Evolutionary conservation across 2,329 filamentous ascomycete species (phyloP), one percentile per base, ranked within the genome.

Genomic region (Fusarium humuli): DNA sequence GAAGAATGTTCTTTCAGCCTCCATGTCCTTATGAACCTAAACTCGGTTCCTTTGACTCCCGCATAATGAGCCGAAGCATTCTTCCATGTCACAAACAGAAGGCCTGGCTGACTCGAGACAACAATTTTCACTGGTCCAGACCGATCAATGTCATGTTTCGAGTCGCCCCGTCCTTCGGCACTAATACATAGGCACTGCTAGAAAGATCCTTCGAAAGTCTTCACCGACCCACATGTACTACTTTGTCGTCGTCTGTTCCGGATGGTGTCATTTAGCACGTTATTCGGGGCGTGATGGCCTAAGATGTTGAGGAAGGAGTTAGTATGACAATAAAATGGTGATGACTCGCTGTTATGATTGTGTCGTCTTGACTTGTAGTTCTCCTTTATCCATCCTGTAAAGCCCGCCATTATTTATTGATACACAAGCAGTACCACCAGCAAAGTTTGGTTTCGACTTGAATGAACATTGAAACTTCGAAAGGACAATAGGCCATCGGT

Each of bases 201-300:
- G 55, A 61, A 59, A 61, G 48, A 57, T 44, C 47, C 55, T 72
- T 71, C 63, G 65, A 69, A 45, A 70, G 37, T 54, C 41, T 69
- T 73, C 60, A 68, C 64, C 57, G 73, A 64, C 72, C 74, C 74
- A 76, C 74, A 65, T 56, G 64, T 67, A 57, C 66, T 54, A 61
- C 65, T 57, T 63, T 49, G 50, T 64, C 60, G 70, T 70, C 59
- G 66, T 68, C 61, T 62, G 56, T 52, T 62, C 61, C 57, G 62
- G 72, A 76, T 76, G 74, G 74, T 76, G 74, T 74, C 71, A 76
- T 76, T 72, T 53, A 76, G 74, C 74, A 74, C 72, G 73, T 76
- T 76, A 76, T 76, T 61, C 56, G 50, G 65, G 61, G 69, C 72
- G 74, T 67, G 57, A 75, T 74, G 66, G 74, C 61, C 73, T 73